Percentiles rank a stretch among this genome's conserved stretches.
phyloP scores from a whole-genome alignment of 176 grass and related monocot genomes.

The Leersia perrieri region DNA sequence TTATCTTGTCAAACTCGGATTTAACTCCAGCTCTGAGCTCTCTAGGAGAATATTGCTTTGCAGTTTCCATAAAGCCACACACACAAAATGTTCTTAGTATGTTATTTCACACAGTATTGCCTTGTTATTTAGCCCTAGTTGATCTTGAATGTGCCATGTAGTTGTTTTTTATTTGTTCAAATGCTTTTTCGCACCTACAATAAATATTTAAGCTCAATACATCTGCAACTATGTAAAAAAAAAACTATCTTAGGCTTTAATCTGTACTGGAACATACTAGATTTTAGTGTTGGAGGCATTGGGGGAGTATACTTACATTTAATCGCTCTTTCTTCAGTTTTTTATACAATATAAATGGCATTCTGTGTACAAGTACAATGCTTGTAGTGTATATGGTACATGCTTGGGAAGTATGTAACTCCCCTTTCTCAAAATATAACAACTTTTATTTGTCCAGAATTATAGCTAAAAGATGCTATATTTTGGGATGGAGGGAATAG shows the following conservation, averaged over 20 bases:
- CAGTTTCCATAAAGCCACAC: background rate
- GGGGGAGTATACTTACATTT: background rate
- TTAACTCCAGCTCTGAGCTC: background rate
- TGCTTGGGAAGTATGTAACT: background rate
- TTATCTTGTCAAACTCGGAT: background rate
- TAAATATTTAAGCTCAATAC: background rate
- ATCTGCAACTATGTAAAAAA: background rate
- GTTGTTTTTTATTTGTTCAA: background rate
- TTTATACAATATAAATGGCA: background rate
- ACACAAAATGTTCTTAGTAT: background rate
- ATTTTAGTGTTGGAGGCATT: background rate
- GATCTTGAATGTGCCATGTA: background rate
- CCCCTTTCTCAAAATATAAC: too few species aligned
- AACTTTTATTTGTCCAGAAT: too few species aligned
- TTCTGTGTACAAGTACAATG: background rate
- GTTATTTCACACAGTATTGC: background rate
- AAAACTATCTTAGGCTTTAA: background rate
- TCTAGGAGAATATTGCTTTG: background rate
- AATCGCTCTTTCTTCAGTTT: background rate
- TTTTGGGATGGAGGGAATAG: too few species aligned
- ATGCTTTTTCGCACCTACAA: background rate
- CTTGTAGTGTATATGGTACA: background rate
- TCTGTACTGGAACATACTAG: background rate
- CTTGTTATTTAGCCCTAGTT: background rate
- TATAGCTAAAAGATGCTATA: too few species aligned